Percentiles rank a stretch among this genome's conserved stretches.
These are phyloP conservation scores for Aplosporella prunicola DNA, from an alignment of 2,329 filamentous ascomycete species.

Conservation along the genomic window DNA sequence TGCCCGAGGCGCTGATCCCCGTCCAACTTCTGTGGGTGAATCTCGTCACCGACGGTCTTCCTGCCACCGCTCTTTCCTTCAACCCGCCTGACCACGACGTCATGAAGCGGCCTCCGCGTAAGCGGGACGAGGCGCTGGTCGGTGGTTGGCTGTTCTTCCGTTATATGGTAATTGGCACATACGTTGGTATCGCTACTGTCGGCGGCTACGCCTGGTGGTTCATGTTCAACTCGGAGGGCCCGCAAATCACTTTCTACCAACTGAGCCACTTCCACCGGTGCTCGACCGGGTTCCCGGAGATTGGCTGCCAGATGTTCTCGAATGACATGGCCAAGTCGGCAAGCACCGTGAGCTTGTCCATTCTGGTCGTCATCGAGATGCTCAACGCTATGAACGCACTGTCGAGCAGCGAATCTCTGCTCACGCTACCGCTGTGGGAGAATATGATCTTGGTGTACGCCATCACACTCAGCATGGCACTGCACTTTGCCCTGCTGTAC, in stretches of 20 bases:
- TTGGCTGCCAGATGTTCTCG: slow-evolving; percentile 86
- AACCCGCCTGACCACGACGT: slow-evolving; percentile 98
- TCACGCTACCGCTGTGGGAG: slow-evolving; percentile 92
- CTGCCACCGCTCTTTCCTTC: slow-evolving; percentile 92
- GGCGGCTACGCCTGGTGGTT: slow-evolving; percentile 99
- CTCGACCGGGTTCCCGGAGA: slow-evolving; percentile 72
- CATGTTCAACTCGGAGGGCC: slow-evolving; percentile 85
- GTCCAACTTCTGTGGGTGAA: slow-evolving; percentile 99
- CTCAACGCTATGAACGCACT: slow-evolving; percentile 98
- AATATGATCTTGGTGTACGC: slow-evolving; percentile 98
- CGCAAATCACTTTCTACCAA: slow-evolving; percentile 84
- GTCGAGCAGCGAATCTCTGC: slow-evolving; percentile 84
- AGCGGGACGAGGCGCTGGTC: slow-evolving; percentile 86
- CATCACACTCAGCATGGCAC: slow-evolving; percentile 80
- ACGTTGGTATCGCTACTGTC: slow-evolving; percentile 90
- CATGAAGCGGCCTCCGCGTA: slow-evolving; percentile 85
- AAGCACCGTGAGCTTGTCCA: slow-evolving; percentile 84
- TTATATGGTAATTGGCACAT: slow-evolving; percentile 91
- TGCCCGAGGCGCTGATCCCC: slow-evolving; percentile 94
- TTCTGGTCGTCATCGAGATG: slow-evolving; percentile 97
- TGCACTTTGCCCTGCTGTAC: slow-evolving; percentile 93
- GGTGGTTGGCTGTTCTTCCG: slow-evolving; percentile 95
- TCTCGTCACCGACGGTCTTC: slow-evolving; percentile 91
- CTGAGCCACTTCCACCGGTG: slow-evolving; percentile 91
- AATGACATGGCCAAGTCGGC: slow-evolving; percentile 80